A percentile compares a stretch with the other conserved stretches of the same genome.
These are phyloP conservation scores for Kurtzmaniella quercitrusa DNA, from an alignment of 1,139 yeast genomes.

Conservation along the genomic window DNA sequence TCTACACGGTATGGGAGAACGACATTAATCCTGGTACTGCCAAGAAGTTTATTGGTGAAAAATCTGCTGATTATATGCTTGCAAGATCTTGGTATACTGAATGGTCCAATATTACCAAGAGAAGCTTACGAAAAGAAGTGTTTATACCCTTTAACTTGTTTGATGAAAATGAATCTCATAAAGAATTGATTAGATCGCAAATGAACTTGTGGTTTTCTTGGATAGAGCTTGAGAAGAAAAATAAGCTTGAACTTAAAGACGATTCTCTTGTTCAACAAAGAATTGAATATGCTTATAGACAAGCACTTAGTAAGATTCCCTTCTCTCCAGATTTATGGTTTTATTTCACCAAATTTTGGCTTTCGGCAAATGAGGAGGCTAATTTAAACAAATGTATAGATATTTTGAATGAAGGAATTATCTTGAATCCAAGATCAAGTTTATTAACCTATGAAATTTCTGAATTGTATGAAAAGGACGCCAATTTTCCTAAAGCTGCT, in stretches of 20 bases:
- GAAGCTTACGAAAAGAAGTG: constrained; percentile 29
- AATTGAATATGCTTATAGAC: constrained; percentile 69
- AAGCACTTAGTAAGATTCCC: constrained; percentile 63
- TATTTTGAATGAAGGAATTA: constrained; percentile 51
- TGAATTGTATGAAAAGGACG: constrained; percentile 63
- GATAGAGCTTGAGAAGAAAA: constrained; percentile 75
- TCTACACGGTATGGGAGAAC: constrained; percentile 80
- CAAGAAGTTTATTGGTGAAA: constrained; percentile 78
- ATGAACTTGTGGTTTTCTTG: constrained; percentile 63
- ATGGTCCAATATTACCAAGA: constrained; percentile 54
- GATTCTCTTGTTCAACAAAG: constrained; percentile 49
- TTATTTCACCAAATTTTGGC: constrained; percentile 43
- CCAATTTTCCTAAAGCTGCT: constrained; percentile 49
- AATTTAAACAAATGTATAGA: constrained; percentile 30
- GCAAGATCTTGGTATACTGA: constrained; percentile 79
- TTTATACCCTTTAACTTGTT: constrained; percentile 28
- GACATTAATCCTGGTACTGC: constrained; percentile 73
- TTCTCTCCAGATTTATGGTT: constrained; percentile 88
- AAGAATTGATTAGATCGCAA: constrained; percentile 33
- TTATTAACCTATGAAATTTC: constrained; percentile 64
- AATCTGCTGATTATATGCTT: constrained; percentile 83
- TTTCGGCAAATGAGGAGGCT: constrained; percentile 30
- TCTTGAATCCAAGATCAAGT: constrained; percentile 69
- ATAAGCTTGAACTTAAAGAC: constrained; percentile 59
- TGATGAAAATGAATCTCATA: constrained; percentile 15